A percentile compares a stretch with the other conserved stretches of the same genome.
These are phyloP conservation scores for Penicillium nordicum DNA, from an alignment of 2,329 filamentous ascomycete species.

Conservation along the genomic window DNA sequence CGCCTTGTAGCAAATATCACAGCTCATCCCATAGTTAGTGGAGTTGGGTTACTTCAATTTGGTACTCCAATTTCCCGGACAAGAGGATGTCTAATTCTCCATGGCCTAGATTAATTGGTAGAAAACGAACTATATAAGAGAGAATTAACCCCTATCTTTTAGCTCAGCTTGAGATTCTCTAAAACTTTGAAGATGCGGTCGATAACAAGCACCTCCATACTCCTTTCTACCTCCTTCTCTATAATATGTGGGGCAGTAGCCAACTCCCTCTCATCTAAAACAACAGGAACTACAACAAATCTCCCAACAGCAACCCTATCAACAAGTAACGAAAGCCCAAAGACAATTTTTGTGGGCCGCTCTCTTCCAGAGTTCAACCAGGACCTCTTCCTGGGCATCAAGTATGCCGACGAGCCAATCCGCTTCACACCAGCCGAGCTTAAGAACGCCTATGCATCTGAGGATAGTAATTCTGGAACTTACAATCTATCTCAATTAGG, in stretches of 20 bases:
- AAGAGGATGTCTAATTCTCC: not conserved
- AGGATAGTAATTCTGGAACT: constrained; percentile 22
- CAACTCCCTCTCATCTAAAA: not conserved
- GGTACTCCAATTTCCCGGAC: not conserved
- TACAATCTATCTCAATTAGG: constrained; percentile 1
- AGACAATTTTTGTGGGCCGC: constrained; percentile 27
- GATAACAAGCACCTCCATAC: not conserved
- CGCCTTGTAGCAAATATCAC: not conserved
- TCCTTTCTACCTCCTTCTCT: not conserved
- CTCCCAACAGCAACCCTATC: constrained; percentile 20
- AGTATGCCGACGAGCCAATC: constrained; percentile 27
- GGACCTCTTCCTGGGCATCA: constrained; percentile 30
- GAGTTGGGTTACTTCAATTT: not conserved
- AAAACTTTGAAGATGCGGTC: not conserved
- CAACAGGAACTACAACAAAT: constrained; percentile 12
- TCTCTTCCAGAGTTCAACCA: constrained; percentile 27
- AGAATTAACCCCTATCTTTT: too few species aligned
- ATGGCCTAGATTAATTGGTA: not conserved
- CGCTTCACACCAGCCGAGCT: constrained; percentile 26
- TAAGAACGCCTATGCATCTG: constrained; percentile 21
- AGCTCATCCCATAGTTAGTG: not conserved
- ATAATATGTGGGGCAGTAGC: not conserved
- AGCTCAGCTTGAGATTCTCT: not conserved
- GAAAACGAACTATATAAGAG: not conserved
- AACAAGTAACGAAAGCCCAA: not conserved